Evolutionary conservation across 495 filamentous ascomycete genomes (phyloP), one percentile per base, ranked within the genome.

Genomic region (Evansstolkia leycettana): DNA sequence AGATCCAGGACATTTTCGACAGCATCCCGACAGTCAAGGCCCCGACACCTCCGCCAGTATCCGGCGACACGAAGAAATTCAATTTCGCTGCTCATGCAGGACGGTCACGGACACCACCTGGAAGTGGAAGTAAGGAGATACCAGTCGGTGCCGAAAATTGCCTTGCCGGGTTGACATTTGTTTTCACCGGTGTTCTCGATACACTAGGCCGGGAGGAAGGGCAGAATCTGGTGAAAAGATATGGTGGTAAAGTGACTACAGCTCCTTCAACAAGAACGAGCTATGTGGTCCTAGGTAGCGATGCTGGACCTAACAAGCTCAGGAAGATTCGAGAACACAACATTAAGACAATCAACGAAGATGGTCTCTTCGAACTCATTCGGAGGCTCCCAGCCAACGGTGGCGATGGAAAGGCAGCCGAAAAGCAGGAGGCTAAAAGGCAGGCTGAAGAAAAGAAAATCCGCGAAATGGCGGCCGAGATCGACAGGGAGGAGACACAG

Each of bases 221-320:
- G 16, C 82, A 89, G 40, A 74, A 72, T 19, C 61, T 99, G 4
- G 84, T 96, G 15, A 96, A 96, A 51, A 75, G 78, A 37, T 84
- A 94, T 57, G 92, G 90, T 28, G 90, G 92, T 14, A 95, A 93
- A 56, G 75, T 92, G 26, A 93, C 80, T 8, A 56, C 55, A n/a
- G 79, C 73, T 1, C 90, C 90, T 20, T 94, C 86, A 47, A 77
- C 72, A 33, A 99, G 92, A 54, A 99, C 90, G 7, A 89, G 73
- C 51, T 99, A 81, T 50, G 87, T 99, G 32, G 80, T 99, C 15
- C 70, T 96, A 8, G 90, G 90, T 8, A 70, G 67, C 13, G 90
- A 95, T 55, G 90, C 90, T 20, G 90, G 90, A 0, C 92, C 92
- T 3, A 86, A 78, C 54, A 99, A 99, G 54, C 71, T 99, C n/a